phyloP scores from a whole-genome alignment of 2,329 filamentous ascomycete genomes.

The Botrytis galanthina region DNA sequence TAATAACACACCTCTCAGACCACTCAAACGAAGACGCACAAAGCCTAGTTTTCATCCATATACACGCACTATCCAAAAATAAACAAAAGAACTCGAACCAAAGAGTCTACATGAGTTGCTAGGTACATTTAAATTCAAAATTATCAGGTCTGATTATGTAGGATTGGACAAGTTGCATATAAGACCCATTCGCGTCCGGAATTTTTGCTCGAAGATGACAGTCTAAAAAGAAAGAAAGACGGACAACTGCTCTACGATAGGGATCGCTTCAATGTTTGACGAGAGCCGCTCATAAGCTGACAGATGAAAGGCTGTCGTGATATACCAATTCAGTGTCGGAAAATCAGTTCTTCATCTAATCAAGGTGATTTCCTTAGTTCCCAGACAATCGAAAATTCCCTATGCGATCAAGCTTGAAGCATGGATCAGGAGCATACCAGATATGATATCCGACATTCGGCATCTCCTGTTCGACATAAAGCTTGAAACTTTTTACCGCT shows the following conservation, averaged over 20 bases:
- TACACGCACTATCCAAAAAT: too few relatives aligned
- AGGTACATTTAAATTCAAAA: not conserved
- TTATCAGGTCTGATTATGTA: rapidly evolving
- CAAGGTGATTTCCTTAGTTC: not conserved
- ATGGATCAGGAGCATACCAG: conserved; percentile 26
- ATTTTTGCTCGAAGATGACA: not conserved
- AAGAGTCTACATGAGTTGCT: not conserved
- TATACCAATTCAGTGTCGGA: not conserved
- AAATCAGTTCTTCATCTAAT: not conserved
- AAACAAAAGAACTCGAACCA: not conserved
- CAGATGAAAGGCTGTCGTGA: not conserved
- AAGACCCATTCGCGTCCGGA: not conserved
- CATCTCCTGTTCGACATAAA: not conserved
- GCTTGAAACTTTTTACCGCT: conserved; percentile 11
- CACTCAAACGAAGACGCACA: not conserved
- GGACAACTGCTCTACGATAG: not conserved
- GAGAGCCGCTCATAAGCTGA: not conserved
- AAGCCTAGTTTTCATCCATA: not conserved
- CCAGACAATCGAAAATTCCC: not conserved
- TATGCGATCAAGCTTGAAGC: not conserved
- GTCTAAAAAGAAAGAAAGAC: too few relatives aligned
- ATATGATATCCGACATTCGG: conserved; percentile 4
- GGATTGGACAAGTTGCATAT: too few relatives aligned
- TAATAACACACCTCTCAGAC: not conserved
- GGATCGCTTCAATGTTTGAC: not conserved